Conservation (phyloP, 306 rosid genomes). For the Oxytropis ochrocephala region DNA sequence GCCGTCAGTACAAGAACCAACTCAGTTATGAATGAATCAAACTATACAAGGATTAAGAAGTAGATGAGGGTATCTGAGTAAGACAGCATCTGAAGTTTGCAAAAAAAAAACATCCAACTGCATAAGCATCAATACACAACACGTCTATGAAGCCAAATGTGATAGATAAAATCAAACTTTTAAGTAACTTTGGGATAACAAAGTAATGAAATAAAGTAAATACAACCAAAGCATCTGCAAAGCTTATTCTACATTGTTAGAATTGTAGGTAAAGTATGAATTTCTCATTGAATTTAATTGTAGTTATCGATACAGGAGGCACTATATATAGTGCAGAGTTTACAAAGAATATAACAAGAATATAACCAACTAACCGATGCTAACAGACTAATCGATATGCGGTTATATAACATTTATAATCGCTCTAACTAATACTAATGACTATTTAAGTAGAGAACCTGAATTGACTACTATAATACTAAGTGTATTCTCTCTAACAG, state of each 20-base stretch:
- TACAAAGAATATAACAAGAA: too few species aligned
- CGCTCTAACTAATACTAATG: too few species aligned
- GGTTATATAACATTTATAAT: too few species aligned
- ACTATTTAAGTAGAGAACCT: too few species aligned
- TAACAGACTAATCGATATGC: too few species aligned
- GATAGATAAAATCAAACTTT: constrained; percentile 17
- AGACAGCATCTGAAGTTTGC: background rate
- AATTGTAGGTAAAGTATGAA: too few species aligned
- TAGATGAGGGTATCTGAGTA: background rate
- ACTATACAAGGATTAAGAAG: background rate
- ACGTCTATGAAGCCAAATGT: background rate
- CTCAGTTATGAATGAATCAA: background rate
- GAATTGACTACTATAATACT: too few species aligned
- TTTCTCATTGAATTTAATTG: too few species aligned
- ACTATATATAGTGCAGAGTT: too few species aligned
- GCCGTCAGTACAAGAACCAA: background rate
- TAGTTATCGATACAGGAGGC: too few species aligned
- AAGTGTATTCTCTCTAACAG: too few species aligned
- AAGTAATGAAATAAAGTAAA: background rate
- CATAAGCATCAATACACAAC: constrained; percentile 6
- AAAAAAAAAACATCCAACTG: constrained; percentile 8
- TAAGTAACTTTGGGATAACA: constrained; percentile 7
- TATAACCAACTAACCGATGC: too few species aligned
- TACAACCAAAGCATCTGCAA: constrained; percentile 8
- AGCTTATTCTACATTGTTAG: constrained; percentile 27